These are phyloP conservation scores for Suhomyces guaymorum DNA, from an alignment of 1,139 yeast genomes.

Conservation along the genomic window DNA sequence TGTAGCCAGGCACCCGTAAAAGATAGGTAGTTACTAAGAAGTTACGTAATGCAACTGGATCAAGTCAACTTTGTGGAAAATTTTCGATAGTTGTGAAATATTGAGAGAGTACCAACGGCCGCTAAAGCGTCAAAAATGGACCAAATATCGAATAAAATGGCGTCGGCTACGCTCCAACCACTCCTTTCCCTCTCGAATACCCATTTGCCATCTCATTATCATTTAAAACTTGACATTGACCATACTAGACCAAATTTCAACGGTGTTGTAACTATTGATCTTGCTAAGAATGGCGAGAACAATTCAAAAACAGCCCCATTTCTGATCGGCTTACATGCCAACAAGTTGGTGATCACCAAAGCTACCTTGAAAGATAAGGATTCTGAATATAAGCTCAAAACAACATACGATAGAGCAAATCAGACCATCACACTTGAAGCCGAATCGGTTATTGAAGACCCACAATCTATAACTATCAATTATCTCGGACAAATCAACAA, in stretches of 20 bases:
- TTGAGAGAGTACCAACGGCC: neutral
- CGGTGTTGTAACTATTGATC: slow-evolving; percentile 44
- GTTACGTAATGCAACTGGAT: slow-evolving; percentile 1
- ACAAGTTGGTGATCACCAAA: slow-evolving; percentile 37
- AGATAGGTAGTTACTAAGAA: too few species aligned
- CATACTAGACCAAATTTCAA: slow-evolving; percentile 58
- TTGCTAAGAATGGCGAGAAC: slow-evolving; percentile 29
- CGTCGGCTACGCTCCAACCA: slow-evolving; percentile 8
- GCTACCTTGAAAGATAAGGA: slow-evolving; percentile 17
- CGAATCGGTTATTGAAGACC: slow-evolving; percentile 5
- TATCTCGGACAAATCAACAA: slow-evolving; percentile 59
- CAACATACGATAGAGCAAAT: slow-evolving; percentile 38
- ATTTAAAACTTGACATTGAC: slow-evolving; percentile 41
- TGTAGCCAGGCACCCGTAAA: too few species aligned
- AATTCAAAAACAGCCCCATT: slow-evolving; percentile 22
- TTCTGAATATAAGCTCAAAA: slow-evolving; percentile 14
- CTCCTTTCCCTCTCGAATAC: slow-evolving; percentile 29
- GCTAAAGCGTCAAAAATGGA: slow-evolving; percentile 1
- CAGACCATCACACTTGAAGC: slow-evolving; percentile 33
- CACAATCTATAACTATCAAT: slow-evolving; percentile 11
- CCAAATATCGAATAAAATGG: slow-evolving; percentile 3
- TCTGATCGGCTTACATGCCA: slow-evolving; percentile 41
- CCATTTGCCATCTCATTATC: slow-evolving; percentile 47
- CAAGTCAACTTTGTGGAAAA: slow-evolving; percentile 4
- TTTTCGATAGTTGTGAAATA: slow-evolving; percentile 5